A percentile compares a stretch with the other conserved stretches of the same genome.
These are phyloP conservation scores for Gaertneriomyces semiglobifer DNA, from an alignment of 192 early-diverging fungal species.

Conservation along the genomic window DNA sequence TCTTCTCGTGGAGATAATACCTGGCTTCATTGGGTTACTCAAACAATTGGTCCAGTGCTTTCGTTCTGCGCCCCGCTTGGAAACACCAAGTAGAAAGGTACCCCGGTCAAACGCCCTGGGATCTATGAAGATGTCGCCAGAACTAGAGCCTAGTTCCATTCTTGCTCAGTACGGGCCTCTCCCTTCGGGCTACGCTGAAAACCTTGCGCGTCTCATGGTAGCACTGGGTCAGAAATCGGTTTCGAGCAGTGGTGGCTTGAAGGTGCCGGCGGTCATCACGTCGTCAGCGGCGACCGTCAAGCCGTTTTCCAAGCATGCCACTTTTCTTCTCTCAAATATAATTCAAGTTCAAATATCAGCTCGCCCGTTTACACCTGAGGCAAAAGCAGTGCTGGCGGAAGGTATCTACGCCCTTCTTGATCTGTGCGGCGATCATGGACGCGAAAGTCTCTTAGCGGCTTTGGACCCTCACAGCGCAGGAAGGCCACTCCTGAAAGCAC, in stretches of 20 bases:
- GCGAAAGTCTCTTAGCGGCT: constrained; percentile 61
- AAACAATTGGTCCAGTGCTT: constrained; percentile 58
- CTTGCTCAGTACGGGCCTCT: constrained; percentile 29
- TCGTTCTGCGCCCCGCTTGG: constrained; percentile 12
- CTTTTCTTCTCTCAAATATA: constrained; percentile 49
- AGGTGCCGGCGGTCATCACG: constrained; percentile 2
- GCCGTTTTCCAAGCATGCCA: constrained; percentile 41
- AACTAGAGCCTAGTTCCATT: constrained; percentile 4
- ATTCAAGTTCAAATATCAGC: constrained; percentile 50
- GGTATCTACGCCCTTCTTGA: constrained; percentile 63
- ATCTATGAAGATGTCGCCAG: no score
- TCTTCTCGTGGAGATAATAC: constrained; percentile 45
- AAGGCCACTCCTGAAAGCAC: constrained; percentile 32
- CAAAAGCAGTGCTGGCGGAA: constrained; percentile 44
- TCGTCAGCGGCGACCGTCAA: constrained; percentile 20
- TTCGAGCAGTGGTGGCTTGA: background rate
- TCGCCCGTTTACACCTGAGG: constrained; percentile 22
- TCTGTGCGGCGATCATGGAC: constrained; percentile 61
- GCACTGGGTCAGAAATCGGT: constrained; percentile 15
- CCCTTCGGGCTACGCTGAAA: constrained; percentile 15
- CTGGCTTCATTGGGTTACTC: constrained; percentile 50
- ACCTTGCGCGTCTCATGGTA: constrained; percentile 24
- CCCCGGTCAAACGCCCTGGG: background rate
- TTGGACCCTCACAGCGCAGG: constrained; percentile 43
- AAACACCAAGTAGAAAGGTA: background rate